A percentile compares a stretch with the other conserved stretches of the same genome.
Evolutionary conservation across 768 basidiomycete genomes (phyloP).

Genomic region (Mycena haematopus): DNA sequence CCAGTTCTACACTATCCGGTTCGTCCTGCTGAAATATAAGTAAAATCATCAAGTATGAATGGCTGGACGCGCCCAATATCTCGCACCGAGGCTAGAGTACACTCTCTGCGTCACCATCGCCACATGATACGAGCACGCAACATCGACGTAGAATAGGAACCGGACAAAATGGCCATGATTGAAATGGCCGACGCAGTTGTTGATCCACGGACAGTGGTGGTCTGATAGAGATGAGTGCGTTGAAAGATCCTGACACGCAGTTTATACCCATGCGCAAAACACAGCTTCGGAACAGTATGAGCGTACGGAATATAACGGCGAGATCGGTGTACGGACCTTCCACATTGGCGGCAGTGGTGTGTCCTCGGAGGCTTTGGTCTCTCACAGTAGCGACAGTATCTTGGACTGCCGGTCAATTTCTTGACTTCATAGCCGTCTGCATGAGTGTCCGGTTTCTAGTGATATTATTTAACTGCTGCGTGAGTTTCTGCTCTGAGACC

Average conservation of each 20-base stretch:
- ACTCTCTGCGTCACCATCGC: conserved; percentile 80
- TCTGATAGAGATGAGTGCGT: conserved; percentile 48
- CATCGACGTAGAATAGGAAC: conserved; percentile 90
- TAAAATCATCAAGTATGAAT: not conserved
- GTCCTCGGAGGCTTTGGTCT: conserved; percentile 87
- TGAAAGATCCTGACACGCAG: conserved; percentile 19
- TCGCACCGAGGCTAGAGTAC: conserved; percentile 46
- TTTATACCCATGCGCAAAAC: conserved; percentile 85
- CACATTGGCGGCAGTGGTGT: conserved; percentile 93
- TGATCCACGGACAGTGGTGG: conserved; percentile 92
- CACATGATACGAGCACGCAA: conserved; percentile 89
- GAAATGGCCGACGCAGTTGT: conserved; percentile 92
- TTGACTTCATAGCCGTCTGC: conserved; percentile 89
- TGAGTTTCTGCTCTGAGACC: conserved; percentile 32
- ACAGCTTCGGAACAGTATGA: conserved; percentile 54
- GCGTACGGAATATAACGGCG: not conserved
- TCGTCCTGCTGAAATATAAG: conserved; percentile 58
- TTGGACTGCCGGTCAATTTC: conserved; percentile 79
- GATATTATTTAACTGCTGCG: not conserved
- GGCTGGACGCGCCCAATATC: conserved; percentile 58
- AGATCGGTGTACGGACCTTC: conserved; percentile 56
- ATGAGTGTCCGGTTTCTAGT: conserved; percentile 76
- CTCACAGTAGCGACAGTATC: conserved; percentile 88
- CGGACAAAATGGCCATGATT: conserved; percentile 91
- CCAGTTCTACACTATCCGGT: conserved; percentile 69